Evolutionary conservation across 2,329 filamentous ascomycete genomes (phyloP).

Genomic region (Cadophora sp.): DNA sequence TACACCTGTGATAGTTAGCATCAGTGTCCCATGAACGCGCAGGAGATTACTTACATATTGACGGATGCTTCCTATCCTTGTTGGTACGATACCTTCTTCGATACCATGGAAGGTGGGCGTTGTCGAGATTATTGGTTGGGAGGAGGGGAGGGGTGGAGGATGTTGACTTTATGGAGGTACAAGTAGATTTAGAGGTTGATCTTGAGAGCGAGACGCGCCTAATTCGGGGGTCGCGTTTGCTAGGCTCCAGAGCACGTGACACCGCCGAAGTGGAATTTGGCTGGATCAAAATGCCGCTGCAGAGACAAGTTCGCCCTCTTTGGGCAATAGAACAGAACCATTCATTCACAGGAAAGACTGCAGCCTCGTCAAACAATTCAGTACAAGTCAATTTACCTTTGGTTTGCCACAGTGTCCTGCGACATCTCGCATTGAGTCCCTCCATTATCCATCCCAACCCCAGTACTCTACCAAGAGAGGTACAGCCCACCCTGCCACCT

Average conservation of each 20-base stretch:
- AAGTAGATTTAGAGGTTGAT: not conserved
- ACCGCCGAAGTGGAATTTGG: not conserved
- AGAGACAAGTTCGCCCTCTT: too few relatives aligned
- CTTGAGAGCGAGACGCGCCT: not conserved
- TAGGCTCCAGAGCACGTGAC: slow-evolving; percentile 11
- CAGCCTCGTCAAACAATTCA: not conserved
- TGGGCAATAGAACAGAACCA: too few relatives aligned
- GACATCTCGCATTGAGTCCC: not conserved
- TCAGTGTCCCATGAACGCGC: not conserved
- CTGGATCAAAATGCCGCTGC: too few relatives aligned
- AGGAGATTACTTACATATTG: slow-evolving; percentile 18
- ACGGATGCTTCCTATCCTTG: slow-evolving; percentile 14
- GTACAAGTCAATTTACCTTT: not conserved
- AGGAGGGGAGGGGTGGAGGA: not conserved
- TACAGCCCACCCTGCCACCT: too few relatives aligned
- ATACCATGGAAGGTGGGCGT: slow-evolving; percentile 9
- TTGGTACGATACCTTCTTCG: not conserved
- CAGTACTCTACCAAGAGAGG: too few relatives aligned
- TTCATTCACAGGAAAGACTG: too few relatives aligned
- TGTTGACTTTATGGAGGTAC: slow-evolving; percentile 1
- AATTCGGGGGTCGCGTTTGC: not conserved
- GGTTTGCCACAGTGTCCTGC: not conserved
- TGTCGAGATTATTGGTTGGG: not conserved
- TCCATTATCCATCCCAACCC: too few relatives aligned
- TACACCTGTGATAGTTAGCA: slow-evolving; percentile 32